Evolutionary conservation across 345 rosid species (phyloP).

Genomic region (Rhodamnia rubescens): DNA sequence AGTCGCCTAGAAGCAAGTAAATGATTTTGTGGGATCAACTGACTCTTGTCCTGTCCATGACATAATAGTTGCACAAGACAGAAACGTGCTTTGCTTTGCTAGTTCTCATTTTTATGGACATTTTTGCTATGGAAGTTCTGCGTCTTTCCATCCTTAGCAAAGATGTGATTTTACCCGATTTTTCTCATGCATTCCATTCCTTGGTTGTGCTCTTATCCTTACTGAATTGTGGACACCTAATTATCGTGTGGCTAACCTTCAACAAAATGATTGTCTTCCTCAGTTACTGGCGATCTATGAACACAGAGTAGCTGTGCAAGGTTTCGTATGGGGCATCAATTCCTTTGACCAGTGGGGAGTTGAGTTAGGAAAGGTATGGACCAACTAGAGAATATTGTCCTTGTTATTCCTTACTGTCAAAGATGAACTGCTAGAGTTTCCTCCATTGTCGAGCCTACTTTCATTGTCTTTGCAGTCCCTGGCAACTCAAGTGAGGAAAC

Average conservation of each 20-base stretch:
- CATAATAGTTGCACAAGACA: not conserved
- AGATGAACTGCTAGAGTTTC: not conserved
- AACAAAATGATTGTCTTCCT: not conserved
- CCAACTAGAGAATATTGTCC: not conserved
- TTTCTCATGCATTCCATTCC: not conserved
- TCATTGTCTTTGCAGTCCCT: constrained; percentile 34
- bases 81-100: not conserved
- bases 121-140: not conserved
- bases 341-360: constrained; percentile 99
- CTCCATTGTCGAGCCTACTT: not conserved
- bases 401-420: not conserved
- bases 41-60: not conserved
- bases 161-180: not conserved
- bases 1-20: not conserved
- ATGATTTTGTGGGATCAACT: not conserved
- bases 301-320: constrained; percentile 93
- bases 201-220: not conserved
- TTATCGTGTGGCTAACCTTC: not conserved
- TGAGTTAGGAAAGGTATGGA: constrained; percentile 82
- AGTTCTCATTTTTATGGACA: not conserved
- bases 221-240: not conserved
- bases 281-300: constrained; percentile 90
- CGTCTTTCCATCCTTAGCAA: not conserved
- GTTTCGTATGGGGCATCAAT: constrained; percentile 93
- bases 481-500: constrained; percentile 88